Base-by-base conservation (phyloP, 2,329 filamentous ascomycete genomes). In the Xylariaceae sp. region DNA sequence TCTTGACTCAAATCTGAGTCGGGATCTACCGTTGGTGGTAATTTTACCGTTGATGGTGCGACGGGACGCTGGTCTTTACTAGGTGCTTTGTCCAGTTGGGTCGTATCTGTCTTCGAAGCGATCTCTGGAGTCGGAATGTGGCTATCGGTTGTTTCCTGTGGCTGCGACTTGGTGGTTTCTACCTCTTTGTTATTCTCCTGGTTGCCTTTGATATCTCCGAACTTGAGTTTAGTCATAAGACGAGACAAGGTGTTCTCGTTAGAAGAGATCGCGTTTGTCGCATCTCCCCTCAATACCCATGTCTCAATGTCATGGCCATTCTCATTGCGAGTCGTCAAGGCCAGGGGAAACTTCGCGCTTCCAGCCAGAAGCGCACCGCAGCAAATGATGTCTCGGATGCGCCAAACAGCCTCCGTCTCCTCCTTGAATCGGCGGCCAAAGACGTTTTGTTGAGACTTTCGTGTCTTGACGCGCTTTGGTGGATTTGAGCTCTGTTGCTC, bases 301-400 rank as follows among this genome's bases (percentile, higher is more conserved):
- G 59, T 64, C 56, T 68, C 68, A 37, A 63, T 18, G 6, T 64
- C 50, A 13, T 57, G 60, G 45, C 66, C 67, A 15, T 62, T 58
- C 7, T 66, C 61, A 13, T 55, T 61, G 34, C 51, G 57, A 18
- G 63, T 58, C 5, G 56, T 63, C 41, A 73, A 58, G 8, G 63
- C 60, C n/a, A 82, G 58, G 0, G 80, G 79, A 34, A 76, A 75
- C 17, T 65, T 65, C 1, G 64, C 60, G 18, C 78, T 76, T 49
- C 76, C 74, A 9, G 76, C 76, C 48, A 83, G 67, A 56, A 79
- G 77, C 51, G 80, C 75, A 13, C 77, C 80, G 61, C 78, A 80
- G 53, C 75, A 76, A 11, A 81, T 70, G 51, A 80, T 75, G 52
- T 82, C 80, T 51, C 82, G 69, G 10, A 79, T 76, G 39, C 80